phyloP scores from a whole-genome alignment of 2,329 filamentous ascomycete species.

The Botrytis byssoidea region DNA sequence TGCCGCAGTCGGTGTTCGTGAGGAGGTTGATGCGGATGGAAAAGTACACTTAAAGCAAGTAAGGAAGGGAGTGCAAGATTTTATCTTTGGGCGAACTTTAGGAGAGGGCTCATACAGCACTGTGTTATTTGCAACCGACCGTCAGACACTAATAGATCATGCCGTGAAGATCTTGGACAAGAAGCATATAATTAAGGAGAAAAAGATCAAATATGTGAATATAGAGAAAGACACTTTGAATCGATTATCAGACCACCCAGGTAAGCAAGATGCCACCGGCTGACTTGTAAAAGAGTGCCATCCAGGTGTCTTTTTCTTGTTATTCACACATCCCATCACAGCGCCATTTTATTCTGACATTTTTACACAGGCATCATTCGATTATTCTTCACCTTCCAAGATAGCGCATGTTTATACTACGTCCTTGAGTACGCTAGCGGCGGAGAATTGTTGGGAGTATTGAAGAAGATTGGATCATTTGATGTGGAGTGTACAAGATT shows the following conservation, averaged over 20 bases:
- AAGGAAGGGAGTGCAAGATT: slow-evolving; percentile 97
- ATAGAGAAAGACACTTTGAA: slow-evolving; percentile 99
- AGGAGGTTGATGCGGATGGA: slow-evolving; percentile 82
- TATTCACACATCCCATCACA: background rate
- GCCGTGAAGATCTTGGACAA: slow-evolving; percentile 98
- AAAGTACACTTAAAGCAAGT: slow-evolving; percentile 78
- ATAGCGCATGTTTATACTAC: slow-evolving; percentile 94
- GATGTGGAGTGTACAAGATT: slow-evolving; percentile 93
- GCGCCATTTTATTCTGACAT: background rate
- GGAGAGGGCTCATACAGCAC: slow-evolving; percentile 98
- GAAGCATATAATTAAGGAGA: slow-evolving; percentile 98
- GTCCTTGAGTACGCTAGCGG: slow-evolving; percentile 91
- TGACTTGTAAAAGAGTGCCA: background rate
- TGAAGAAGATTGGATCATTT: slow-evolving; percentile 94
- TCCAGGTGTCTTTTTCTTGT: background rate
- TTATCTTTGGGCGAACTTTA: slow-evolving; percentile 84
- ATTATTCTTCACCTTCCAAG: slow-evolving; percentile 97
- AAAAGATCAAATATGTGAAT: slow-evolving; percentile 99
- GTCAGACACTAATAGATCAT: slow-evolving; percentile 92
- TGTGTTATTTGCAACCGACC: slow-evolving; percentile 87
- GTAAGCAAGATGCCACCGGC: slow-evolving; percentile 9
- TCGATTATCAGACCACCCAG: slow-evolving; percentile 90
- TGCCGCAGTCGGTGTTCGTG: slow-evolving; percentile 78
- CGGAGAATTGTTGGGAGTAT: slow-evolving; percentile 84
- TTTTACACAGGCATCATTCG: slow-evolving; percentile 67